phyloP scores from a whole-genome alignment of 345 rosid species.

The Triadica sebifera region DNA sequence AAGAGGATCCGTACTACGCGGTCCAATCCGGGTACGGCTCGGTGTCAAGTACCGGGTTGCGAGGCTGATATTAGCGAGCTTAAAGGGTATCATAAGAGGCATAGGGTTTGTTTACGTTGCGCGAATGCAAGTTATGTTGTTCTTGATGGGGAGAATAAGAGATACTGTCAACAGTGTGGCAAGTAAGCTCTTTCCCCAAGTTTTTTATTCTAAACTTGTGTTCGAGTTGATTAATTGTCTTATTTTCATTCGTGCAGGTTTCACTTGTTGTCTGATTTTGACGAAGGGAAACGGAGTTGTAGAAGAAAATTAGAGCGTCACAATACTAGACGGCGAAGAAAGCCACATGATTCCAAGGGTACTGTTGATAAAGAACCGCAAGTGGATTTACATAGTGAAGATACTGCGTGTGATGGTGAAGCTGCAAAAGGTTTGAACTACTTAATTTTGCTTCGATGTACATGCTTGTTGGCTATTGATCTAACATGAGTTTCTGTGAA shows the following conservation, averaged over 20 bases:
- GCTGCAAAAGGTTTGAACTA: conserved; percentile 54
- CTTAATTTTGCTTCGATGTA: neutral
- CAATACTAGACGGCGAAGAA: conserved; percentile 75
- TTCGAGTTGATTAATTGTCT: neutral
- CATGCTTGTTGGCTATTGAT: neutral
- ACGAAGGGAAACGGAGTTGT: conserved; percentile 91
- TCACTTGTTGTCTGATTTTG: conserved; percentile 78
- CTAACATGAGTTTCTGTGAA: conserved; percentile 2
- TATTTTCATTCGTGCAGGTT: conserved; percentile 49
- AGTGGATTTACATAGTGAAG: conserved; percentile 41
- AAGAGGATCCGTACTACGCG: conserved; percentile 51
- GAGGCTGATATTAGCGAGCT: conserved; percentile 84
- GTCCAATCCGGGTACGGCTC: conserved; percentile 30
- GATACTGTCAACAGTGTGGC: conserved; percentile 99
- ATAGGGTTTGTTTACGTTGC: conserved; percentile 83
- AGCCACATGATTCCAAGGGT: conserved; percentile 44
- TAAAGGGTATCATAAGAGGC: conserved; percentile 87
- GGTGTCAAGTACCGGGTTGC: conserved; percentile 83
- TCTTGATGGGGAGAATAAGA: conserved; percentile 65
- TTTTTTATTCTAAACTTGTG: neutral
- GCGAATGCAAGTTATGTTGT: conserved; percentile 62
- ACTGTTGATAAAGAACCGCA: conserved; percentile 39
- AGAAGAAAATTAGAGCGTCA: conserved; percentile 92
- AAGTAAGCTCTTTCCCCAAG: conserved; percentile 43
- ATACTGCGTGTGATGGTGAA: conserved; percentile 48